Conservation (phyloP, 1,284 basidiomycete genomes). For the Cystobasidium sp. region DNA sequence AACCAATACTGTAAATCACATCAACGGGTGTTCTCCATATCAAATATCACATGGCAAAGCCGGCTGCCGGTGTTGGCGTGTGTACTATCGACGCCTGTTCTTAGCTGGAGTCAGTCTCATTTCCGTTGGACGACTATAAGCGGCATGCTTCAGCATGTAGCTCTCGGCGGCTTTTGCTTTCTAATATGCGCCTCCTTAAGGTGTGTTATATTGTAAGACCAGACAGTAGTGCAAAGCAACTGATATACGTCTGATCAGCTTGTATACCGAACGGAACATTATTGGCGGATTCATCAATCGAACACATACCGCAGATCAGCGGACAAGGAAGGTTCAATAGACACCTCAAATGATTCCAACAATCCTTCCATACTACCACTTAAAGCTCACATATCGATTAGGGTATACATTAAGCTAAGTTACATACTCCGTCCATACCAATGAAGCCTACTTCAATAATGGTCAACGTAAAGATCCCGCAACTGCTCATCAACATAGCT, state of each 20-base stretch:
- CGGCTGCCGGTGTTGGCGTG: not conserved
- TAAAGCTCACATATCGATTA: too few species aligned
- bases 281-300: not conserved
- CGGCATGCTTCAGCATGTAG: conserved; percentile 16
- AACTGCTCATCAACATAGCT: conserved; percentile 41
- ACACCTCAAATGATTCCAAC: too few species aligned
- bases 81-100: not conserved
- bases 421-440: not conserved
- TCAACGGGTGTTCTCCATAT: not conserved
- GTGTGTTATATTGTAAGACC: not conserved
- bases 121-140: not conserved
- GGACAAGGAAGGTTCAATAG: too few species aligned
- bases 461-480: conserved; percentile 27
- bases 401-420: too few species aligned
- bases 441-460: conserved; percentile 7
- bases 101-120: conserved; percentile 8
- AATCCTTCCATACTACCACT: too few species aligned
- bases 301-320: too few species aligned
- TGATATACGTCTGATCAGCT: not conserved
- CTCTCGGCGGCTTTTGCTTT: conserved; percentile 16
- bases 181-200: not conserved
- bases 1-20: not conserved
- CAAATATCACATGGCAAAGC: not conserved
- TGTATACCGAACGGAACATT: conserved; percentile 5
- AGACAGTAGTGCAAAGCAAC: not conserved